These are phyloP conservation scores for Groenewaldozyma salmanticensis DNA, from an alignment of 805 yeast genomes.

Conservation along the genomic window DNA sequence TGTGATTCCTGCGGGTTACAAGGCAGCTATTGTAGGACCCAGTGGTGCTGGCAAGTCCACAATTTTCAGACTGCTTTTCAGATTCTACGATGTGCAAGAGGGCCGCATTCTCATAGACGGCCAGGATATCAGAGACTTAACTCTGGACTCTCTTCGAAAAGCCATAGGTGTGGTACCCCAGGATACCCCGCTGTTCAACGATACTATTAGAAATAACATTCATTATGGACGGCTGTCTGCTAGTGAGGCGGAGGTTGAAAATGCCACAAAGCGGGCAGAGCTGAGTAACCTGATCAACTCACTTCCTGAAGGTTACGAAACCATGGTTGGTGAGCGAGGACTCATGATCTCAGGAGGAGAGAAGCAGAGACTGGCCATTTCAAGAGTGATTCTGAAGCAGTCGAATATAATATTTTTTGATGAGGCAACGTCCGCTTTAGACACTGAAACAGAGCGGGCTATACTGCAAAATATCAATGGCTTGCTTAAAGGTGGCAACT, in stretches of 20 bases:
- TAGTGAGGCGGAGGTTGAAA: constrained; percentile 55
- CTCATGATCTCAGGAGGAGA: constrained; percentile 99
- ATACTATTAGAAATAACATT: constrained; percentile 77
- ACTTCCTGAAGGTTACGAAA: constrained; percentile 74
- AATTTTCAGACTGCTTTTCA: constrained; percentile 66
- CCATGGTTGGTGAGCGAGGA: constrained; percentile 93
- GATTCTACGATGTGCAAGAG: constrained; percentile 75
- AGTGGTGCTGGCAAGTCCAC: constrained; percentile 96
- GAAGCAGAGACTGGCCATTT: constrained; percentile 89
- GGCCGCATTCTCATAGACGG: constrained; percentile 84
- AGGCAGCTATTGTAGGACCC: constrained; percentile 93
- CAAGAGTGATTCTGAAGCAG: constrained; percentile 75
- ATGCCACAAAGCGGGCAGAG: constrained; percentile 61
- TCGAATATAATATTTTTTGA: constrained; percentile 91
- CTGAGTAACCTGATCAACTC: constrained; percentile 52
- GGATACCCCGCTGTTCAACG: constrained; percentile 93
- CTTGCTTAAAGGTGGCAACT: constrained; percentile 47
- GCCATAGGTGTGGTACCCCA: constrained; percentile 93
- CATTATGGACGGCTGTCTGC: constrained; percentile 76
- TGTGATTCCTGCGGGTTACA: constrained; percentile 80
- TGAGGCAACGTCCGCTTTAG: constrained; percentile 92
- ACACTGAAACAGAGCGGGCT: constrained; percentile 90
- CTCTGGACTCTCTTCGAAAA: constrained; percentile 62
- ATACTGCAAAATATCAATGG: constrained; percentile 62
- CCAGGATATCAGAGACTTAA: constrained; percentile 69